Evolutionary conservation across 2,329 filamentous ascomycete genomes (phyloP).

Genomic region (Diaporthe sp.): DNA sequence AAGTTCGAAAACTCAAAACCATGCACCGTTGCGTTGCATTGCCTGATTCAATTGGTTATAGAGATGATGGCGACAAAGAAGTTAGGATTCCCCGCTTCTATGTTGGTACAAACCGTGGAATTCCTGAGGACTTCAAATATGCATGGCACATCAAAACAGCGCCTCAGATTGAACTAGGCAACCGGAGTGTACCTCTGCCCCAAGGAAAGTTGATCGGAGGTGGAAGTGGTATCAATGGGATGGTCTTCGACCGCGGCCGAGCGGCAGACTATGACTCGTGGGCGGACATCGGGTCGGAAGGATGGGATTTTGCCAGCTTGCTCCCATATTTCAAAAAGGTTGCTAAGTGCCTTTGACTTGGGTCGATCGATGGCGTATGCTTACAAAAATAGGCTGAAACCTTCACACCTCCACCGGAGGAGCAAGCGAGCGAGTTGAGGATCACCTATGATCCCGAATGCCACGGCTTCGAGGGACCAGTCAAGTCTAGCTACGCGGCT

Average conservation of each 20-base stretch:
- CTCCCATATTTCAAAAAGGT: conserved; percentile 9
- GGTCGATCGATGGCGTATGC: not conserved
- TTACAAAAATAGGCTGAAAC: not conserved
- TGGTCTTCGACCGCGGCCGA: conserved; percentile 16
- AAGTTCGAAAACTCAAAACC: not conserved
- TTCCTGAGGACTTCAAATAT: conserved; percentile 12
- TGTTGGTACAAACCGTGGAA: not conserved
- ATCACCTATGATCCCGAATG: conserved; percentile 15
- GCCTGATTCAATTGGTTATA: not conserved
- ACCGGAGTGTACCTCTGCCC: not conserved
- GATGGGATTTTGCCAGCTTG: not conserved
- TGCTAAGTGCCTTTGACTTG: not conserved
- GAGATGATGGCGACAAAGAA: not conserved
- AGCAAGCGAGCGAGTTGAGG: not conserved
- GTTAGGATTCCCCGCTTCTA: not conserved
- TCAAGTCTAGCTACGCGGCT: not conserved
- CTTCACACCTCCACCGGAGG: not conserved
- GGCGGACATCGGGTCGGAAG: not conserved
- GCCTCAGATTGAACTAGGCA: conserved; percentile 2
- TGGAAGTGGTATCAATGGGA: conserved; percentile 9
- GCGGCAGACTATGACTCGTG: not conserved
- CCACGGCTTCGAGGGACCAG: not conserved
- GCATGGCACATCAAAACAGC: conserved; percentile 4
- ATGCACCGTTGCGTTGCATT: too few species aligned
- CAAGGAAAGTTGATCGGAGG: conserved; percentile 7